phyloP scores from a whole-genome alignment of 495 filamentous ascomycete genomes.

The Cercophora scortea region DNA sequence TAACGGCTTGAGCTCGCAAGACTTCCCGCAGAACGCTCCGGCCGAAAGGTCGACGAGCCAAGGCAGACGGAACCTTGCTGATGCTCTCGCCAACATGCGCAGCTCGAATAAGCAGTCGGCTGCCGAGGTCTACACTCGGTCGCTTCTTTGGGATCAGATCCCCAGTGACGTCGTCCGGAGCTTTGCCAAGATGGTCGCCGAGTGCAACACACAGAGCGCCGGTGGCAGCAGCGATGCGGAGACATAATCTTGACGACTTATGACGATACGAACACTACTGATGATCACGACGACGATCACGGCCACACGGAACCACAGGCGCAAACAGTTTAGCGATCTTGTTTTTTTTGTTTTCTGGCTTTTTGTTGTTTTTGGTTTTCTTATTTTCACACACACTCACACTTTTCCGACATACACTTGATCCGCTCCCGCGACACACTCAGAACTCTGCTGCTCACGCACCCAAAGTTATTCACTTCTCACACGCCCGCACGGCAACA shows the following conservation, averaged over 20 bases:
- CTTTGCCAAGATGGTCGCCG: conserved; percentile 81
- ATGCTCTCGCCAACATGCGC: conserved; percentile 75
- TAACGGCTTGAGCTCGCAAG: conserved; percentile 69
- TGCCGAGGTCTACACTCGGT: conserved; percentile 85
- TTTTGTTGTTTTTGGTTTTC: conserved; percentile 4
- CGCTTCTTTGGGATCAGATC: conserved; percentile 89
- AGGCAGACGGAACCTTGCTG: conserved; percentile 67
- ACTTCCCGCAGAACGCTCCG: conserved; percentile 48
- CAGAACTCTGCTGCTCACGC: conserved; percentile 31
- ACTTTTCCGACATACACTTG: conserved; percentile 21
- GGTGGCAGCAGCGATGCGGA: conserved; percentile 27
- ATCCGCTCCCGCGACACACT: conserved; percentile 28
- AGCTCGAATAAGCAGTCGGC: conserved; percentile 55
- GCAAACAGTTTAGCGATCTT: conserved; percentile 6
- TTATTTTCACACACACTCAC: no score
- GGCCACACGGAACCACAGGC: conserved; percentile 5
- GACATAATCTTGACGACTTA: conserved; percentile 24
- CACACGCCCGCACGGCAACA: conserved; percentile 12
- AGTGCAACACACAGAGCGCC: conserved; percentile 36
- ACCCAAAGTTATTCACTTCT: conserved; percentile 23
- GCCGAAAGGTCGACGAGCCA: conserved; percentile 41
- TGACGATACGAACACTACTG: conserved; percentile 11
- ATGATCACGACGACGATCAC: conserved; percentile 10
- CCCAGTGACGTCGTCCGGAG: conserved; percentile 85
- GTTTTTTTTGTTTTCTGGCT: conserved; percentile 11